Base-by-base conservation (phyloP, 495 filamentous ascomycete genomes). In the Sabuloglossum arenarium region DNA sequence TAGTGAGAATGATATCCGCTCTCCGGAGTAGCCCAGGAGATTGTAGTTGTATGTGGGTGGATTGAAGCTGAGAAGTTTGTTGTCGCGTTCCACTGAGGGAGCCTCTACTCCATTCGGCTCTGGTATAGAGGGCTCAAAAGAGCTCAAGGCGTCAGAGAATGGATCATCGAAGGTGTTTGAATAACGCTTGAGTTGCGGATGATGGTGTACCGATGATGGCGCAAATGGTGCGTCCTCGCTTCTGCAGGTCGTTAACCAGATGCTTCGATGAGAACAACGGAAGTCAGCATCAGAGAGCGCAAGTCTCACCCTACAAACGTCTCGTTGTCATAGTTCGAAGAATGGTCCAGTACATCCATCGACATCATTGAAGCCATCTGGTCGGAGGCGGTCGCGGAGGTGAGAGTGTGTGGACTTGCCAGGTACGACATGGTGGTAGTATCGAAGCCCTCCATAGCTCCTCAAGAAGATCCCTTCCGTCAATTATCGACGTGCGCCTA, bases 61-160 rank as follows among this genome's bases (percentile, higher is more conserved):
- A 0, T 80, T 82, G 67, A 95, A 94, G 68, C 83, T 79, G 55
- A 95, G 73, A 11, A 88, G 72, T 67, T 88, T 88, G 66, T 86
- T 80, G 63, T 87, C 84, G 58, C 79, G 79, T 47, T 86, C 82
- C 56, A 77, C 73, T 0, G 63, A 60, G 14, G 74, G 69, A 11
- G 66, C 66, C 31, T 74, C 71, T 37, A 68, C 62, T 23, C 56
- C 51, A 39, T 43, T 47, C 57, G 66, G 64, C 54, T 64, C 56
- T 42, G 54, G 61, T 12, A 49, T 32, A 16, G 60, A 59, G n/a
- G 67, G 66, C 28, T 80, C 78, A 63, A 79, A 83, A 30, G 74
- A 69, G 37, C 67, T 58, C 46, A 69, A 65, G 64, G 72, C 68
- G 10, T 74, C 69, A 27, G 76, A 77, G 63, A 85, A 84, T 11